These are phyloP conservation scores for Monosporozyma servazzii DNA, from an alignment of 805 yeast species.

Conservation along the genomic window DNA sequence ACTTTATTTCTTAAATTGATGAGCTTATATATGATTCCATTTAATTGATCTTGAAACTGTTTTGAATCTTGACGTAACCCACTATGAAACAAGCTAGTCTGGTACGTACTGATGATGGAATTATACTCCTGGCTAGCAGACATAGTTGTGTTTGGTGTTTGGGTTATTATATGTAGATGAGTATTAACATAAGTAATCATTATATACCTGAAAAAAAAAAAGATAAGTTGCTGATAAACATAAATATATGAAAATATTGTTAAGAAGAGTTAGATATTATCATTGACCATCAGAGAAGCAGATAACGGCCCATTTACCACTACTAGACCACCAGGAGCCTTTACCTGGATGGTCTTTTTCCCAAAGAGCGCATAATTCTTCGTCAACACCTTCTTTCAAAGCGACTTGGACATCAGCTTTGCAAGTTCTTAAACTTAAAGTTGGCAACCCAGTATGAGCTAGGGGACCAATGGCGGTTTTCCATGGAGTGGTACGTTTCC, in stretches of 20 bases:
- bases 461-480: constrained; percentile 58
- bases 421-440: constrained; percentile 80
- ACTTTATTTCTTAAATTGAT: constrained; percentile 37
- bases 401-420: constrained; percentile 96
- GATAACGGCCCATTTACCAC: constrained; percentile 93
- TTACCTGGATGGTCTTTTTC: constrained; percentile 47
- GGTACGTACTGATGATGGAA: constrained; percentile 12
- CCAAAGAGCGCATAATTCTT: constrained; percentile 55
- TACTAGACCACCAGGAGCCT: constrained; percentile 73
- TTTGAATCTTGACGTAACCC: constrained; percentile 35
- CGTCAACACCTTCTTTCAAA: constrained; percentile 61
- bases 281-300: constrained; percentile 30
- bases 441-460: constrained; percentile 50
- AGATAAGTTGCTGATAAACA: background rate
- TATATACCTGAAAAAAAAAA: background rate
- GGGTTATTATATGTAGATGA: background rate
- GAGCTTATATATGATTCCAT: constrained; percentile 33
- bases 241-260: background rate
- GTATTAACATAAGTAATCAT: background rate
- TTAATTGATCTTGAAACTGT: constrained; percentile 34
- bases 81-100: constrained; percentile 14
- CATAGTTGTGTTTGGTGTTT: background rate
- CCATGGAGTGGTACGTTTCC: constrained; percentile 81
- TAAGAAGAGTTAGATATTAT: background rate
- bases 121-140: constrained; percentile 12